Base-by-base conservation (phyloP, 176 grass and related monocot species). In the Cenchrus purpureus region DNA sequence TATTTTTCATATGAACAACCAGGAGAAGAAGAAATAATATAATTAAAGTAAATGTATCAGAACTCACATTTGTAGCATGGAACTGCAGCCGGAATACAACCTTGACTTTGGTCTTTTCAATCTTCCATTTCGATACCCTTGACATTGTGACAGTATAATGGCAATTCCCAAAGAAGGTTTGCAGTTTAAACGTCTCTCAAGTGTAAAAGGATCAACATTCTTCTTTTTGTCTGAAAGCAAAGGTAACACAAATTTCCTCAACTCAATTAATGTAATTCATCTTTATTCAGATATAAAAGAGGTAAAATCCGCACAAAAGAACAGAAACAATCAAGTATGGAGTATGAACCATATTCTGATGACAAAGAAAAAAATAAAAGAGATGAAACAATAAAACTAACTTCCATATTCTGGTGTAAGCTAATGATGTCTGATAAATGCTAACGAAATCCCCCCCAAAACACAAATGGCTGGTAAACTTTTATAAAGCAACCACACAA, bases 81-180 rank as follows among this genome's bases (percentile, higher is more conserved):
- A 99, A 94, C 78, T 99, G 97, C 20, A 99, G 90, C 82, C 97
- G 93, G 54, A 99, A 96, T 81, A 96, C 97, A 75, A 94, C 93
- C 88, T 99, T 99, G 70, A 96, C 97, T 96, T 99, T 99, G 42
- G 86, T 77, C 84, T 96, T 99, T 88, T 99, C 97, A 4, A 89
- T 89, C 86, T 94, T 99, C 97, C 97, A 99, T 89, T 99, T 99
- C 54, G 86, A 84, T 87, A 92, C 83, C 84, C 92, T 94, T 81
- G 97, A 99, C 97, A 99, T 99, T 86, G 60, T 82, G 63, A 60
- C 66, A 56, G 50, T 87, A 86, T 83, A 60, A 87, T 87, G 58
- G 50, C 61, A 86, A 82, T 83, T 80, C 73, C 71, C 72, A 74
- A 45, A 89, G 80, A 87, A 79, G 49, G 40, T 81, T 81, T 82